Conservation (phyloP, 495 filamentous ascomycete species). For the Talaromyces trachyspermus region DNA sequence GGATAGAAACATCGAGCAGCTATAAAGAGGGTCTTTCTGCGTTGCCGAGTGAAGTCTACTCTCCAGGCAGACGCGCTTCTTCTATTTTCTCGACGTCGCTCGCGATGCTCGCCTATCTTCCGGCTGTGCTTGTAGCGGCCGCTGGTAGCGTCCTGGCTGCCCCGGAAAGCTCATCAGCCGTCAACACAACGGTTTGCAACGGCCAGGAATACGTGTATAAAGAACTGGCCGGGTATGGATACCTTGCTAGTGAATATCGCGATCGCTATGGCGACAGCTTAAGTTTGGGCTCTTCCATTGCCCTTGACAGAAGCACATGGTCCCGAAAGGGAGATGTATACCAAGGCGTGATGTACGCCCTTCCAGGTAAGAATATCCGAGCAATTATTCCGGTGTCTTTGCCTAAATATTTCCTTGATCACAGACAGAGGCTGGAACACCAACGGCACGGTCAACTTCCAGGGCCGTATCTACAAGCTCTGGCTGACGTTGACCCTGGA, state of each 20-base stretch:
- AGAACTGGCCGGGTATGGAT: conserved; percentile 65
- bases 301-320: conserved; percentile 58
- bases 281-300: conserved; percentile 60
- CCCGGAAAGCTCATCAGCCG: conserved; percentile 7
- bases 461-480: conserved; percentile 68
- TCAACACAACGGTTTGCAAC: conserved; percentile 54
- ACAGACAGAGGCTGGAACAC: conserved; percentile 46
- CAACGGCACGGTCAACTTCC: conserved; percentile 67
- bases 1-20: no score
- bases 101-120: not conserved
- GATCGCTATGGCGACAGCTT: conserved; percentile 73
- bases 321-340: conserved; percentile 50
- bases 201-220: conserved; percentile 60
- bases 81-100: no score
- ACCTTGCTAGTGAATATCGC: conserved; percentile 46
- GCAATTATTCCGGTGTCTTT: conserved; percentile 4
- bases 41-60: no score
- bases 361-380: conserved; percentile 48
- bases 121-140: not conserved
- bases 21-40: no score
- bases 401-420: not conserved
- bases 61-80: no score
- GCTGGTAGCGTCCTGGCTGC: not conserved
- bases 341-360: conserved; percentile 52
- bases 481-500: conserved; percentile 50